Conservation (phyloP, 345 rosid genomes). For the Syzygium oleosum region DNA sequence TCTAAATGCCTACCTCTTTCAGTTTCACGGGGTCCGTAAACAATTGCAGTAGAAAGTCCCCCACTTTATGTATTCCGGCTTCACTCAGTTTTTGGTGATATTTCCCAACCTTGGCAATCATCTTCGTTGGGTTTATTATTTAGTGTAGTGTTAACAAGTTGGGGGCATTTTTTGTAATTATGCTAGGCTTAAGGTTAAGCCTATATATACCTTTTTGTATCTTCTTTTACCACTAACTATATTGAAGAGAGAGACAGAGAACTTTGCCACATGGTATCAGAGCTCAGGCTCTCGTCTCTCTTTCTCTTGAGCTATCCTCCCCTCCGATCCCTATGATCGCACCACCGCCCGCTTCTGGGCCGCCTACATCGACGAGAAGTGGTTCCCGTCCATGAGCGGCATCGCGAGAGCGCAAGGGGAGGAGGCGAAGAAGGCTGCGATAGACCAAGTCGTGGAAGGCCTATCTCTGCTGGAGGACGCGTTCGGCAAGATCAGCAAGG, state of each 20-base stretch:
- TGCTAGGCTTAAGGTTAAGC: too few relatives aligned
- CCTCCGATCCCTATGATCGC: too few relatives aligned
- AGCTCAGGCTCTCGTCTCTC: too few relatives aligned
- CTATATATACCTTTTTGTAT: too few relatives aligned
- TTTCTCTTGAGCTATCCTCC: too few relatives aligned
- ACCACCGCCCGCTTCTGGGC: too few relatives aligned
- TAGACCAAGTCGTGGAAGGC: conserved; percentile 26
- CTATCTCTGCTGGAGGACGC: conserved; percentile 40
- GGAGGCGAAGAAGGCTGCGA: conserved; percentile 23
- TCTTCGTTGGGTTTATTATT: too few relatives aligned
- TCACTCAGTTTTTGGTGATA: conserved; percentile 64
- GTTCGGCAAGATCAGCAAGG: conserved; percentile 40
- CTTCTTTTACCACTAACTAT: too few relatives aligned
- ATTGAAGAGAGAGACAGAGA: too few relatives aligned
- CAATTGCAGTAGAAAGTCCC: conserved; percentile 58
- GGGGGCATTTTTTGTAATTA: too few relatives aligned
- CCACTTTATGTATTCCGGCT: conserved; percentile 59
- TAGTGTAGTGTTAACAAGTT: too few relatives aligned
- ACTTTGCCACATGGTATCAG: too few relatives aligned
- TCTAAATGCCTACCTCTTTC: neutral
- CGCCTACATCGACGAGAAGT: conserved; percentile 14
- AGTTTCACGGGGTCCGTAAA: conserved; percentile 30
- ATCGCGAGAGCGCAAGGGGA: conserved; percentile 14
- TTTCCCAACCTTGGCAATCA: conserved; percentile 74
- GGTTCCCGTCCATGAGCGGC: conserved; percentile 28